Conservation (phyloP, 192 early-diverging fungal genomes). For the Coemansia sp. region DNA sequence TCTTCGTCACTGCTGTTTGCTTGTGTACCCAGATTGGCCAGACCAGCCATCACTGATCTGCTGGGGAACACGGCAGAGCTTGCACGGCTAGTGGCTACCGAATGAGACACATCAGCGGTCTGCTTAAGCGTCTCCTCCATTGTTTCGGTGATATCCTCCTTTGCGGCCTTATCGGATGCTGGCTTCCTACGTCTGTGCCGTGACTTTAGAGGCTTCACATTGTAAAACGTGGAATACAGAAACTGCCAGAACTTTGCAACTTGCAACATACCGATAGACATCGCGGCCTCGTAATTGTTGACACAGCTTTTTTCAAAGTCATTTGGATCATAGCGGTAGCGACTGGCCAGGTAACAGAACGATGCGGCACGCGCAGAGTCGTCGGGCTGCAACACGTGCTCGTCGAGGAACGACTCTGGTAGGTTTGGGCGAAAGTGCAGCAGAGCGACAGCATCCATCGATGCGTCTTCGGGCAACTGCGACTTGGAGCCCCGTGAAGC, state of each 20-base stretch:
- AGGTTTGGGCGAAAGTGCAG: conserved; percentile 23
- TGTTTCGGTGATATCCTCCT: too few relatives aligned
- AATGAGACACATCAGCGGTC: too few relatives aligned
- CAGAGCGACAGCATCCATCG: conserved; percentile 1
- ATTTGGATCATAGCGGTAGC: conserved; percentile 44
- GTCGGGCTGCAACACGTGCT: conserved; percentile 24
- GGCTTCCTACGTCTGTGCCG: conserved; percentile 4
- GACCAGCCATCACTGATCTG: conserved; percentile 17
- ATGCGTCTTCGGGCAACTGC: background rate
- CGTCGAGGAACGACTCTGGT: conserved; percentile 39
- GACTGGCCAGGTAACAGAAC: conserved; percentile 24
- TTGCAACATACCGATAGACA: conserved; percentile 6
- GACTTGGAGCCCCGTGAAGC: background rate
- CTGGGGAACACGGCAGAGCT: conserved; percentile 46
- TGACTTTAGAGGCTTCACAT: conserved; percentile 27
- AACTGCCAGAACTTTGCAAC: conserved; percentile 46
- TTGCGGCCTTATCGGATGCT: background rate
- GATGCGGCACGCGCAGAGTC: conserved; percentile 9
- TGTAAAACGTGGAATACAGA: conserved; percentile 30
- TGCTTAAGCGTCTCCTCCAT: too few relatives aligned
- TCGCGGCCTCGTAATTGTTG: conserved; percentile 15
- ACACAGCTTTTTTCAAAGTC: conserved; percentile 33
- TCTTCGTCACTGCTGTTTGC: conserved; percentile 31
- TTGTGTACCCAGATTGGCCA: conserved; percentile 1
- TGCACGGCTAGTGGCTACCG: conserved; percentile 28